Percentiles rank a stretch among this genome's conserved stretches.
Conservation (phyloP, 108 stramenopile genomes). For the Cyclotella choctawhatcheeana region DNA sequence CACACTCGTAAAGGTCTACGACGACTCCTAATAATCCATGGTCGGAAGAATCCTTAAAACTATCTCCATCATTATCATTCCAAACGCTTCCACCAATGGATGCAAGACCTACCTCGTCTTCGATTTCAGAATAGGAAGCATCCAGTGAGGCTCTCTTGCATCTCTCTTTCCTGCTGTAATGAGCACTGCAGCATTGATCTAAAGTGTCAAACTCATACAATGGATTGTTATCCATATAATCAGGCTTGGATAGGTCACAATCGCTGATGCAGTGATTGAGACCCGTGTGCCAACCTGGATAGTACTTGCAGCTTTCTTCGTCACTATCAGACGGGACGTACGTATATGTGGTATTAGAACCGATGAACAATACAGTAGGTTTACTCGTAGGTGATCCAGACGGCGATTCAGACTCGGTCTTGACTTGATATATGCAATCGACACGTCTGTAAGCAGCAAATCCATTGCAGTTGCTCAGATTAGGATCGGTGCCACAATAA, state of each 20-base stretch:
- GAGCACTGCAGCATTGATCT: conserved; percentile 21
- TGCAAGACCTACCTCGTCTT: not conserved
- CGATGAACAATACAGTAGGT: not conserved
- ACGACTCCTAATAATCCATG: conserved; percentile 11
- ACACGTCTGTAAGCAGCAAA: not conserved
- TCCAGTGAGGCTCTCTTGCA: conserved; percentile 6
- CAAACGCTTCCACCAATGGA: conserved; percentile 17
- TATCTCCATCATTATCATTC: conserved; percentile 22
- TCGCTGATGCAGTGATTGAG: conserved; percentile 32
- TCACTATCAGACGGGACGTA: not conserved
- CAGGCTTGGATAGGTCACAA: conserved; percentile 26
- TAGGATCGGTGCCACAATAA: too few relatives aligned
- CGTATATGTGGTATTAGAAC: not conserved
- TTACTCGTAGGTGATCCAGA: not conserved
- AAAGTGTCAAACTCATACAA: conserved; percentile 27
- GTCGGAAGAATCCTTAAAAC: conserved; percentile 9
- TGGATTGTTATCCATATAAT: conserved; percentile 30
- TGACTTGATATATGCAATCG: too few relatives aligned
- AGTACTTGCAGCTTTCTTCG: conserved; percentile 30
- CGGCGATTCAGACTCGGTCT: too few relatives aligned
- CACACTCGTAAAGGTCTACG: conserved; percentile 33
- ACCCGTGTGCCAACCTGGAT: conserved; percentile 21
- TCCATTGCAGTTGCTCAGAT: conserved; percentile 19
- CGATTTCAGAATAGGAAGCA: not conserved
- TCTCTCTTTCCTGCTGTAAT: conserved; percentile 6